Percentiles rank a stretch among this genome's conserved stretches.
phyloP scores from a whole-genome alignment of 2,329 filamentous ascomycete genomes.

The Claviceps pusilla region DNA sequence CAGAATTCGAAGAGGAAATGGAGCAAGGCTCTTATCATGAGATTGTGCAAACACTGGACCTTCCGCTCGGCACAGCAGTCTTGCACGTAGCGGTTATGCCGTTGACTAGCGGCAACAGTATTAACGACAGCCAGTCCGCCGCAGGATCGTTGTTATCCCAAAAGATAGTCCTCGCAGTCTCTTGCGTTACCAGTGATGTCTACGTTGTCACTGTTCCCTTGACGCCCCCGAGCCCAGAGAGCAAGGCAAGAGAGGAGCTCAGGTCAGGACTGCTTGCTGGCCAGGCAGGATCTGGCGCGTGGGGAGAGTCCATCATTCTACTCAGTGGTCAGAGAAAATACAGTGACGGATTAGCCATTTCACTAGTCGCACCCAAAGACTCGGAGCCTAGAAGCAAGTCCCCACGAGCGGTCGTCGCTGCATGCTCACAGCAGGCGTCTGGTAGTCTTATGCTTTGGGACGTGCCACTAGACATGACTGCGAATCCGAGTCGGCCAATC shows the following conservation, averaged over 20 bases:
- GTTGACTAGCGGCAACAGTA: conserved; percentile 24
- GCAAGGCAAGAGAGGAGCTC: conserved; percentile 41
- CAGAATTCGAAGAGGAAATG: conserved; percentile 40
- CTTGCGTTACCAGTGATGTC: conserved; percentile 41
- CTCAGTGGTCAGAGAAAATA: conserved; percentile 38
- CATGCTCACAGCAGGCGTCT: conserved; percentile 43
- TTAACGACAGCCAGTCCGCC: conserved; percentile 32
- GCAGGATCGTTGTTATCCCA: conserved; percentile 35
- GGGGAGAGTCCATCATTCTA: conserved; percentile 43
- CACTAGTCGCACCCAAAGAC: conserved; percentile 28
- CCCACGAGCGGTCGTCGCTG: conserved; percentile 39
- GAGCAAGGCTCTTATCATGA: conserved; percentile 37
- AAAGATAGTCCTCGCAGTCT: conserved; percentile 45
- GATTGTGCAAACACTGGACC: conserved; percentile 44
- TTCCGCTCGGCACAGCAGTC: conserved; percentile 42
- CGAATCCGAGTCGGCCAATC: conserved; percentile 15
- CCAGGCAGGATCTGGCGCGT: conserved; percentile 44
- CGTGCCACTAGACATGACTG: conserved; percentile 31
- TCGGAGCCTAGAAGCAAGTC: conserved; percentile 22
- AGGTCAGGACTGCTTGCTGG: conserved; percentile 34
- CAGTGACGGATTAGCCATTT: conserved; percentile 42
- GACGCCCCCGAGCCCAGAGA: conserved; percentile 44
- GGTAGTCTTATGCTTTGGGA: conserved; percentile 45
- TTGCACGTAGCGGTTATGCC: conserved; percentile 42
- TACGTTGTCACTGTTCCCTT: conserved; percentile 45